These are phyloP conservation scores for barley (Hordeum vulgare) DNA, from an alignment of 176 grass and related monocot species.

Conservation along the genomic window MorexV3_pseudomolecules_assembly NC_058520.1:51949118-51949617, in stretches of 20 bases:
- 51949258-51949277: constrained; percentile 48
- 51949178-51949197: constrained; percentile 27
- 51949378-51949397: constrained; percentile 83
- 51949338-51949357: constrained; percentile 53
- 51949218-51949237: constrained; percentile 66
- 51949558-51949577: constrained; percentile 91
- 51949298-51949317: constrained; percentile 63
- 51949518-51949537: constrained; percentile 80
- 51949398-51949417: constrained; percentile 88
- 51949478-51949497: constrained; percentile 17
- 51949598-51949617: constrained; percentile 84
- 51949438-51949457: not conserved
- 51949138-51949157: constrained; percentile 23
- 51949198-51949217: constrained; percentile 46
- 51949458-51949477: constrained; percentile 1
- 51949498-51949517: constrained; percentile 58
- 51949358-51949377: constrained; percentile 48
- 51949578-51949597: constrained; percentile 92
- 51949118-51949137: not conserved
- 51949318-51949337: constrained; percentile 51
- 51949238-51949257: constrained; percentile 48
- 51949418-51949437: constrained; percentile 60
- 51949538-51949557: constrained; percentile 82
- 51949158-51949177: constrained; percentile 26
- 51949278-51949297: constrained; percentile 31